Base-by-base conservation (phyloP, 805 yeast genomes). In the Lipomyces spencermartinsiae region DNA sequence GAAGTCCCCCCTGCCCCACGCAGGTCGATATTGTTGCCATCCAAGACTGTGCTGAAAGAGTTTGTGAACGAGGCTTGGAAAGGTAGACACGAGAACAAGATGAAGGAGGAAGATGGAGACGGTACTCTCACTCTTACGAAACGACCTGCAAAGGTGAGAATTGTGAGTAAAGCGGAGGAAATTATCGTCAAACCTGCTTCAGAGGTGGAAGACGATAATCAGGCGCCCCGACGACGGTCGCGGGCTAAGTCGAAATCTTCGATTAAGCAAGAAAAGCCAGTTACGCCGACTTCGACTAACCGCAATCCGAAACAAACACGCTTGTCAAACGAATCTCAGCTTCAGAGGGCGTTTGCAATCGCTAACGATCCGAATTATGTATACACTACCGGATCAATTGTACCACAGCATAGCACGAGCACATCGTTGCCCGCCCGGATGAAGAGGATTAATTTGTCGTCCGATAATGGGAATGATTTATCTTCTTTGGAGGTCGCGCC, bases 51-150 rank as follows among this genome's bases (percentile, higher is more conserved):
- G 4, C 4, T 64, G 61, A 59, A 43, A n/a, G 22, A 53, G 43
- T 61, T 55, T 46, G 67, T 64, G 51, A 64, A 64, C 61, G 67
- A 64, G 25, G 49, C 64, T 4, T 59, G 63, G 63, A 37, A n/a
- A 25, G 49, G 19, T 19, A 16, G 58, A 19, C 22, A n/a, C 49
- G 49, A 43, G 39, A n/a, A 58, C 12, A 46, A 51, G 51, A 8
- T 29, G 39, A 57, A 19, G 43, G 25, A n/a, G n/a, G 58, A 25
- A 9, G 49, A 46, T 29, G 29, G 35, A 58, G 49, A 25, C 12
- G 31, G 10, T 12, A 59, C 46, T 19, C 35, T 54, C 29, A 35
- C 31, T 12, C 10, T 19, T 12, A 3, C 29, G 29, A 35, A 25
- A n/a, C 31, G 53, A 33, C 39, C 56, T 25, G 35, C 33, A 35